Evolutionary conservation across 1,139 yeast genomes (phyloP).

Genomic region (Eremothecium coryli): DNA sequence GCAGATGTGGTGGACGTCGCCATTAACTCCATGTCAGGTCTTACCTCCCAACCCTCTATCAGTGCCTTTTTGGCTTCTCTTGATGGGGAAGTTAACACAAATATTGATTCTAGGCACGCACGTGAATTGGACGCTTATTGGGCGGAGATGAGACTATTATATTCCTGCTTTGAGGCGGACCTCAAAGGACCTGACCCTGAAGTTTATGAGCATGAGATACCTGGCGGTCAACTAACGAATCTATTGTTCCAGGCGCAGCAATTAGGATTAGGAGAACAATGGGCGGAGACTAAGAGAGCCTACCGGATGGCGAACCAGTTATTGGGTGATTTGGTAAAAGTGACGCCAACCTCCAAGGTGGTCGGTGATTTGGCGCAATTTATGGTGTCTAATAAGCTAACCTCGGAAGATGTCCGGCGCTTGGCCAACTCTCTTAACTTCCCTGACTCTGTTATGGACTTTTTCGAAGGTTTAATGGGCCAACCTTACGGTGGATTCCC

Average conservation of each 20-base stretch:
- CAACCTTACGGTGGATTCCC: constrained; percentile 99
- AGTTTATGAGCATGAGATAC: constrained; percentile 95
- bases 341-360: constrained; percentile 97
- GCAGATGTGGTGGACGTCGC: constrained; percentile 99
- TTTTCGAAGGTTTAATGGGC: constrained; percentile 98
- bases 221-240: constrained; percentile 98
- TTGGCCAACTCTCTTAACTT: constrained; percentile 87
- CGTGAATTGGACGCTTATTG: constrained; percentile 88
- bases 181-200: constrained; percentile 99
- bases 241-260: constrained; percentile 98
- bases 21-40: constrained; percentile 92
- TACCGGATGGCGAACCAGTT: constrained; percentile 83
- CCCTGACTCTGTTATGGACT: constrained; percentile 97
- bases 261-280: constrained; percentile 90
- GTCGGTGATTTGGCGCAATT: constrained; percentile 98
- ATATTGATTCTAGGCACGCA: constrained; percentile 56
- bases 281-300: constrained; percentile 92
- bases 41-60: constrained; percentile 97
- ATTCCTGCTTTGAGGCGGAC: constrained; percentile 96
- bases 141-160: constrained; percentile 96
- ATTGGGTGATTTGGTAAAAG: constrained; percentile 94
- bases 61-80: constrained; percentile 86
- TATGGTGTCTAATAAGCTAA: constrained; percentile 90
- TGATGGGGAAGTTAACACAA: constrained; percentile 77
- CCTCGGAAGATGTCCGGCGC: constrained; percentile 73